Conservation (phyloP, 495 filamentous ascomycete genomes). For the Peziza echinospora region DNA sequence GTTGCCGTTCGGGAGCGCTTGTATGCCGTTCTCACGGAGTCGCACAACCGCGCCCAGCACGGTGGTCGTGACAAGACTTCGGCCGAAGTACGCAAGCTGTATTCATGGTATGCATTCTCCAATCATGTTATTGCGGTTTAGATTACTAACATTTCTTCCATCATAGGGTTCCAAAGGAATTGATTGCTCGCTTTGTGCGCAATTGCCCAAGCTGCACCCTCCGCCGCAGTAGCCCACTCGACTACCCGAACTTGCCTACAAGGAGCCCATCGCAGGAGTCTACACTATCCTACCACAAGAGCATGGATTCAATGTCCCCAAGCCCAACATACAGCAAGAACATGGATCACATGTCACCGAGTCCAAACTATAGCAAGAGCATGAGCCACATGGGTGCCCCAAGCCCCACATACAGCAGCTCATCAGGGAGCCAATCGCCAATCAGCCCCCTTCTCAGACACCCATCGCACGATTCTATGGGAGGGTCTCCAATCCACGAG, state of each 20-base stretch:
- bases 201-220: conserved; percentile 28
- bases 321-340: neutral
- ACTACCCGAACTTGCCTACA: too few relatives aligned
- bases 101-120: conserved; percentile 29
- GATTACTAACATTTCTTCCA: conserved; percentile 1
- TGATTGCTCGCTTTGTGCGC: conserved; percentile 36
- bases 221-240: conserved; percentile 15
- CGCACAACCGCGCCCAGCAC: conserved; percentile 36
- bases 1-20: conserved; percentile 38
- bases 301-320: neutral
- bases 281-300: too few relatives aligned
- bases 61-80: conserved; percentile 41
- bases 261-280: too few relatives aligned
- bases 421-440: neutral
- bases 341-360: neutral
- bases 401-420: neutral
- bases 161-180: conserved; percentile 33
- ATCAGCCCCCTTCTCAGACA: neutral
- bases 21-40: conserved; percentile 34
- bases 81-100: conserved; percentile 33
- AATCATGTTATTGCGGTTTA: neutral
- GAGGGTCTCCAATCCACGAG: neutral
- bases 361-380: neutral
- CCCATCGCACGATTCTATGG: neutral
- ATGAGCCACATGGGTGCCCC: neutral